These are phyloP conservation scores for Rhizopus arrhizus DNA, from an alignment of 371 early-diverging fungal species.

Conservation along the genomic window DNA sequence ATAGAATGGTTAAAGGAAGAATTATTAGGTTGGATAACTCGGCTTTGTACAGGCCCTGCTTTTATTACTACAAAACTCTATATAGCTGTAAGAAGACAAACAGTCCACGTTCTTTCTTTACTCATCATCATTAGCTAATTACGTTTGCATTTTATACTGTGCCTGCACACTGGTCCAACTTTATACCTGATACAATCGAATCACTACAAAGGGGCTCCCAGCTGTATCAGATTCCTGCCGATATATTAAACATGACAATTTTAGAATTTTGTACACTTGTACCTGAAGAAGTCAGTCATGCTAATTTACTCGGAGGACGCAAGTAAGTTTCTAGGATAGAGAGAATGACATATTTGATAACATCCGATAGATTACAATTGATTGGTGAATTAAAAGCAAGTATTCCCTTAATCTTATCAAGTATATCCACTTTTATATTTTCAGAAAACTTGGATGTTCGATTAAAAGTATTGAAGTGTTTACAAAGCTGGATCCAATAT, in stretches of 20 bases:
- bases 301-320: slow-evolving; percentile 53
- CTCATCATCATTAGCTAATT: slow-evolving; percentile 53
- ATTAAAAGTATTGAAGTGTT: slow-evolving; percentile 54
- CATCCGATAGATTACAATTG: slow-evolving; percentile 37
- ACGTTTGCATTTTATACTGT: slow-evolving; percentile 68
- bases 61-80: slow-evolving; percentile 77
- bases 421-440: slow-evolving; percentile 30
- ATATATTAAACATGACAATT: slow-evolving; percentile 50
- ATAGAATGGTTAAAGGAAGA: slow-evolving; percentile 66
- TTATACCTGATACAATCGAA: slow-evolving; percentile 55
- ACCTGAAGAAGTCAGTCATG: slow-evolving; percentile 75
- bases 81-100: slow-evolving; percentile 60
- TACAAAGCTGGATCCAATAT: slow-evolving; percentile 69
- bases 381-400: slow-evolving; percentile 53
- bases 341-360: not conserved
- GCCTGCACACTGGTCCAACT: slow-evolving; percentile 65
- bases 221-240: slow-evolving; percentile 27
- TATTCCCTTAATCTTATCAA: slow-evolving; percentile 50
- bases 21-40: slow-evolving; percentile 62
- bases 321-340: slow-evolving; percentile 38
- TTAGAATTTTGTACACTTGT: slow-evolving; percentile 77
- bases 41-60: slow-evolving; percentile 60
- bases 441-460: slow-evolving; percentile 23
- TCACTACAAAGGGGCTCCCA: slow-evolving; percentile 49
- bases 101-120: not conserved